A percentile compares a stretch with the other conserved stretches of the same genome.
Conservation (phyloP, 495 filamentous ascomycete genomes). For the Tricharina praecox region DNA sequence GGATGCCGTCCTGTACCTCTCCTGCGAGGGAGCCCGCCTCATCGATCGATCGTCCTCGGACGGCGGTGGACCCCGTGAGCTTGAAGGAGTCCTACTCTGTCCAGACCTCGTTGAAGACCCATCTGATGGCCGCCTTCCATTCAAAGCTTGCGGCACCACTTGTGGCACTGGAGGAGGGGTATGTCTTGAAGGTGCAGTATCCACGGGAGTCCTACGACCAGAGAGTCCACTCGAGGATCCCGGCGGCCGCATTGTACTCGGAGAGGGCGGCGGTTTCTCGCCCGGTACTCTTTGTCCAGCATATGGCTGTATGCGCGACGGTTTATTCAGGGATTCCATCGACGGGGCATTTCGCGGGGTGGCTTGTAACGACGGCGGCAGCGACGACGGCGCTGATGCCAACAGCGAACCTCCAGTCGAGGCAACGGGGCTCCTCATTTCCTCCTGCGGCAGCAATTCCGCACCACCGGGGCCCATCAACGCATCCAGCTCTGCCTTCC, state of each 20-base stretch:
- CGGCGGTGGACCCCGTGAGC: slow-evolving; percentile 11
- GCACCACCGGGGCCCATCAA: slow-evolving; percentile 37
- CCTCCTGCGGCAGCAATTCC: slow-evolving; percentile 9
- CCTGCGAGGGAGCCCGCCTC: slow-evolving; percentile 19
- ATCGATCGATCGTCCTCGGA: slow-evolving; percentile 13
- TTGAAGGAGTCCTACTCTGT: slow-evolving; percentile 12
- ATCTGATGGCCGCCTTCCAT: slow-evolving; percentile 19
- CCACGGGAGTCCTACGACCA: slow-evolving; percentile 5
- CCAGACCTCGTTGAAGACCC: slow-evolving; percentile 21
- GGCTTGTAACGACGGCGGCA: slow-evolving; percentile 11
- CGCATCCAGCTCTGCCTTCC: slow-evolving; percentile 55
- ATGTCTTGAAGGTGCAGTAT: background rate
- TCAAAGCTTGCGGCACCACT: background rate
- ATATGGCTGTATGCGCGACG: background rate
- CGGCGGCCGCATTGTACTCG: background rate
- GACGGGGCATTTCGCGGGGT: slow-evolving; percentile 19
- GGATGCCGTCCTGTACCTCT: slow-evolving; percentile 20
- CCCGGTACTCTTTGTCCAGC: background rate
- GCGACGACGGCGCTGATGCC: slow-evolving; percentile 1
- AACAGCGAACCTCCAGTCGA: background rate
- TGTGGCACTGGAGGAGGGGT: background rate
- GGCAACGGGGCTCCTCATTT: background rate
- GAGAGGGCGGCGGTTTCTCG: background rate
- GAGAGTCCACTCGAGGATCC: background rate
- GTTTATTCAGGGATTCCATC: slow-evolving; percentile 15